Evolutionary conservation across 1,284 basidiomycete species (phyloP).

Genomic region (Ceratobasidium sp.): DNA sequence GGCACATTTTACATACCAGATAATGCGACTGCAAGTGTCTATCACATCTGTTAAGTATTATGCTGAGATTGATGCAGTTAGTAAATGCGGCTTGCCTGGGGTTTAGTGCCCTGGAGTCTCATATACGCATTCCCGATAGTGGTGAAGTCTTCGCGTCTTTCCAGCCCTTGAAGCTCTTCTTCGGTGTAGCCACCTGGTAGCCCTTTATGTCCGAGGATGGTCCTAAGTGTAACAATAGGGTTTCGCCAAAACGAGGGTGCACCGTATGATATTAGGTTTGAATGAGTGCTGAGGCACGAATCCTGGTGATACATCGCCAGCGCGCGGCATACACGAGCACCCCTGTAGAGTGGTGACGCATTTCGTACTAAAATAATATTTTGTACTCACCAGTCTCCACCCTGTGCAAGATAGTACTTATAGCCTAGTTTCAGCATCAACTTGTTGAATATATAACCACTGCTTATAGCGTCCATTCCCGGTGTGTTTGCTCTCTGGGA

Average conservation of each 20-base stretch:
- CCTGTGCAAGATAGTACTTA: slow-evolving; percentile 45
- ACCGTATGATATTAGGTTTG: slow-evolving; percentile 29
- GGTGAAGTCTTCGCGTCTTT: slow-evolving; percentile 17
- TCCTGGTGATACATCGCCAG: slow-evolving; percentile 37
- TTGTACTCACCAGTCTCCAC: slow-evolving; percentile 18
- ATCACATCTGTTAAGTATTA: background rate
- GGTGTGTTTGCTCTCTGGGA: slow-evolving; percentile 43
- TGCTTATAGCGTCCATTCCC: slow-evolving; percentile 44
- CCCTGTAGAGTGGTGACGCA: background rate
- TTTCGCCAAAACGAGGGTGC: slow-evolving; percentile 35
- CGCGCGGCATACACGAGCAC: slow-evolving; percentile 24
- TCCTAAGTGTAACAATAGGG: slow-evolving; percentile 22
- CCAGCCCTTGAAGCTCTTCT: slow-evolving; percentile 11
- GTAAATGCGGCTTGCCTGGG: slow-evolving; percentile 41
- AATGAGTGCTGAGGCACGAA: slow-evolving; percentile 30
- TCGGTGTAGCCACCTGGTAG: slow-evolving; percentile 33
- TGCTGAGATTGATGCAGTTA: background rate
- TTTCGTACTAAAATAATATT: background rate
- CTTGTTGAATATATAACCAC: slow-evolving; percentile 45
- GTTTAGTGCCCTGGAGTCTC: slow-evolving; percentile 40
- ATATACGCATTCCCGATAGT: slow-evolving; percentile 29
- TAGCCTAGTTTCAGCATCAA: slow-evolving; percentile 47
- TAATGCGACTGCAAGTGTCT: slow-evolving; percentile 47
- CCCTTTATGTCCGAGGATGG: slow-evolving; percentile 11
- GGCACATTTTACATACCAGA: slow-evolving; percentile 28